Evolutionary conservation across 2,329 filamentous ascomycete genomes (phyloP), one percentile per base, ranked within the genome.

Genomic region (Penicillium sp.): DNA sequence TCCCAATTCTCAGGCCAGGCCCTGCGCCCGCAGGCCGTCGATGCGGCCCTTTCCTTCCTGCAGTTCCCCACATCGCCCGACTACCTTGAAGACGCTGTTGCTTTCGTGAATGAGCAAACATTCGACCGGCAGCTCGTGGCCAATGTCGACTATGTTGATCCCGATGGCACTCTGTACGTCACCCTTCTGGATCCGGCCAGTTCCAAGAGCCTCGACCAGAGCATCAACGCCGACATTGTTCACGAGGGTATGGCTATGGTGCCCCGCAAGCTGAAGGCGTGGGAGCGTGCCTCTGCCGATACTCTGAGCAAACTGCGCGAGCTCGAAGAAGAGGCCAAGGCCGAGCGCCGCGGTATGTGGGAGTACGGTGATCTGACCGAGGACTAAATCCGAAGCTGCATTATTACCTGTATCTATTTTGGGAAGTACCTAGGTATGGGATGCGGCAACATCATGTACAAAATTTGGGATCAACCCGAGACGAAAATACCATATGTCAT

Each of bases 361-460:
- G 93, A 98, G 80, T 98, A 97, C 72, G 93, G 93, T 60, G 93
- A 97, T 70, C 79, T 95, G 66, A 95, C 89, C 12, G 91, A 95
- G 75, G 89, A 95, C 66, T 90, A 83, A 37, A 12, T 23, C 32
- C 18, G 54, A 40, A 7, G 25, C 1, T 42, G 10, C 8, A 12
- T 47, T 42, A 38, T 42, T 18, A 13, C 20, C 12, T 50, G 42
- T 49, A 42, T 33, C 33, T 55, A 42, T 49, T 24, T 41, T 18
- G 24, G 4, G 31, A n/a, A 27, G 25, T 42, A 47, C 15, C 15
- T 18, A 18, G 15, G 15, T 18, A 18, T 33, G 35, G 28, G 29
- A 51, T 49, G 42, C 41, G 32, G 28, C 33, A 32, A 49, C 46
- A 46, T 15, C n/a, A 33, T 54, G 55, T 59, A 61, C 49, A 59